Percentiles rank a stretch among this genome's conserved stretches.
Conservation (phyloP, 2,329 filamentous ascomycete genomes). For the Xylaria sp. region DNA sequence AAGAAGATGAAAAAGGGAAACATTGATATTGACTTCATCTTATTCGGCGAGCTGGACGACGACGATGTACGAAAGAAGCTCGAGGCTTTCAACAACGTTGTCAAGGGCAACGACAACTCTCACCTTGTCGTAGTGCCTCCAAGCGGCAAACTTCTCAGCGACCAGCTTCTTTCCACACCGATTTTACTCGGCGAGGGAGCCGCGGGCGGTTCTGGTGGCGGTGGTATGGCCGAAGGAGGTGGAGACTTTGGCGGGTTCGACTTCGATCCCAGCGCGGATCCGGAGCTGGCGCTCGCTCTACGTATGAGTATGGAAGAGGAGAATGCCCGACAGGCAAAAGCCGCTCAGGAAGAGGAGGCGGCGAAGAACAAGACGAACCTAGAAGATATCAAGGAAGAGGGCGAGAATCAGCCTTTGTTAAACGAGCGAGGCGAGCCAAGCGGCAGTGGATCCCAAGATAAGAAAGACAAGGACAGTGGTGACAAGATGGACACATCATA, state of each 20-base stretch:
- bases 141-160: conserved; percentile 90
- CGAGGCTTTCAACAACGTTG: conserved; percentile 89
- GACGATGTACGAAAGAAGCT: conserved; percentile 92
- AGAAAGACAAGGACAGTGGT: conserved; percentile 64
- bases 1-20: conserved; percentile 99
- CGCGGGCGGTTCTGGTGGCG: conserved; percentile 64
- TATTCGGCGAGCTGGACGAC: conserved; percentile 93
- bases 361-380: conserved; percentile 79
- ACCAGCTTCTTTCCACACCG: conserved; percentile 88
- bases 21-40: conserved; percentile 91
- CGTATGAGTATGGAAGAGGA: conserved; percentile 99
- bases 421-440: conserved; percentile 73
- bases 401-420: conserved; percentile 74
- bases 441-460: conserved; percentile 62
- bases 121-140: conserved; percentile 91
- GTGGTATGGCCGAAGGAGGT: conserved; percentile 67
- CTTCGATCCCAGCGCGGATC: conserved; percentile 90
- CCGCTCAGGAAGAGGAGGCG: conserved; percentile 79
- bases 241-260: conserved; percentile 82
- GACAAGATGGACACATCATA: conserved; percentile 95
- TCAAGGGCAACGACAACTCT: conserved; percentile 91
- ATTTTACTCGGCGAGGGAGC: conserved; percentile 87
- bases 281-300: conserved; percentile 91
- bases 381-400: conserved; percentile 84
- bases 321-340: conserved; percentile 90